Base-by-base conservation (phyloP, 2,329 filamentous ascomycete genomes). In the Colletotrichum sp. region DNA sequence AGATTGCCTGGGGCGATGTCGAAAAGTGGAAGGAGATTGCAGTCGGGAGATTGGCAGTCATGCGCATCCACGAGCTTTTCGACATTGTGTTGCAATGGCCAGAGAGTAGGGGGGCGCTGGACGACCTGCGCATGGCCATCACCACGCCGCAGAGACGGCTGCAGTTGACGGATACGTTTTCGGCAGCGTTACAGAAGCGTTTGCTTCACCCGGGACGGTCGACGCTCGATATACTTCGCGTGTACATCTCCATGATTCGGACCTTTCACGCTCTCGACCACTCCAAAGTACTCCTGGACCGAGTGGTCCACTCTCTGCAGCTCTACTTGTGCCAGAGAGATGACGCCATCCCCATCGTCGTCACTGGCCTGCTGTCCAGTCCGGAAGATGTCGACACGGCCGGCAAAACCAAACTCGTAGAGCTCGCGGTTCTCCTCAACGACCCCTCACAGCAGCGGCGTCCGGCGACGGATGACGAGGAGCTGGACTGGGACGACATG, bases 401-500 rank as follows among this genome's bases (percentile, higher is more conserved):
- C 57, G 82, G 84, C 76, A 88, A 84, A 73, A 89, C 82, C 78
- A 93, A 86, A 81, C 90, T 95, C 6, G 87, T 91, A 30, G 94
- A 95, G 82, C 88, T 96, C 13, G 93, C 93, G 2, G 86, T 89
- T 16, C 87, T 95, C 55, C 90, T 96, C 65, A 90, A 91, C 49
- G 91, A 93, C 77, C 89, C 91, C 0, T 86, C 90, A 12, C 89
- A 92, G 76, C 87, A 89, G 74, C 86, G 88, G 16, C 87, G 88
- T 10, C 85, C 86, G 49, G 88, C 89, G 24, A 85, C 88, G 10
- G 90, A 93, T 30, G 92, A 92, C 77, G 92, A 94, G 72, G 95
- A 95, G 68, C 89, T 97, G 18, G 95, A 98, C 83, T 99, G 95
- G 94, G 91, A 95, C 81, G 96, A 99, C 83, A 95, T 98, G 93